phyloP scores from a whole-genome alignment of 805 yeast genomes.

The Nakazawaea wickerhamii region DNA sequence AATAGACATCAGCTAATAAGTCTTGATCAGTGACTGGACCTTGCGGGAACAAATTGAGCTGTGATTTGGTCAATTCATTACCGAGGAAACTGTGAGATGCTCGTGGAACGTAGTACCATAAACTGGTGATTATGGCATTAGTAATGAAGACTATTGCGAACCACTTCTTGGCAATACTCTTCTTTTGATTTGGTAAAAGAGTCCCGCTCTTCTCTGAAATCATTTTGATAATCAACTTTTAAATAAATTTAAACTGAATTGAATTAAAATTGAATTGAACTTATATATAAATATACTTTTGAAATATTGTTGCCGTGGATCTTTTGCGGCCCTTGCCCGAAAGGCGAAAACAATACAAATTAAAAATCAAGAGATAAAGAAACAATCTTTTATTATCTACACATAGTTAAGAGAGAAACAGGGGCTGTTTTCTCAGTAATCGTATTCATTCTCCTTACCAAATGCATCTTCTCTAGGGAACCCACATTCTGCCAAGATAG shows the following conservation, averaged over 20 bases:
- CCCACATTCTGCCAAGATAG: conserved; percentile 61
- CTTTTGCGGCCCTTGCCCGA: too few relatives aligned
- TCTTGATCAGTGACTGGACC: background rate
- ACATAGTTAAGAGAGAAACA: background rate
- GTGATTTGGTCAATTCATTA: background rate
- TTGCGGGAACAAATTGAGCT: background rate
- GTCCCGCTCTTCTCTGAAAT: background rate
- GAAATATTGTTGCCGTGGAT: too few relatives aligned
- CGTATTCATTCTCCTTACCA: conserved; percentile 54
- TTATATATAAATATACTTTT: too few relatives aligned
- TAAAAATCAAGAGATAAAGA: too few relatives aligned
- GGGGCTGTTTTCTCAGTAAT: conserved; percentile 38
- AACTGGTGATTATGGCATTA: background rate
- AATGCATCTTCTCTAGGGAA: conserved; percentile 54
- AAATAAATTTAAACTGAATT: too few relatives aligned
- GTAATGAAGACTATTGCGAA: background rate
- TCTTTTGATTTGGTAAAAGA: background rate
- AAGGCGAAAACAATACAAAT: too few relatives aligned
- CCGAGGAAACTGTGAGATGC: background rate
- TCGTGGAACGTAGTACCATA: background rate
- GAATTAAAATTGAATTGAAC: too few relatives aligned
- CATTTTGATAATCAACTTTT: background rate
- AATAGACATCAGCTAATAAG: conserved; percentile 13
- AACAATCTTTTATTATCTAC: too few relatives aligned
- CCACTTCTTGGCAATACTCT: background rate